Evolutionary conservation across 345 rosid species (phyloP).

Genomic region (Dimocarpus longan): DNA sequence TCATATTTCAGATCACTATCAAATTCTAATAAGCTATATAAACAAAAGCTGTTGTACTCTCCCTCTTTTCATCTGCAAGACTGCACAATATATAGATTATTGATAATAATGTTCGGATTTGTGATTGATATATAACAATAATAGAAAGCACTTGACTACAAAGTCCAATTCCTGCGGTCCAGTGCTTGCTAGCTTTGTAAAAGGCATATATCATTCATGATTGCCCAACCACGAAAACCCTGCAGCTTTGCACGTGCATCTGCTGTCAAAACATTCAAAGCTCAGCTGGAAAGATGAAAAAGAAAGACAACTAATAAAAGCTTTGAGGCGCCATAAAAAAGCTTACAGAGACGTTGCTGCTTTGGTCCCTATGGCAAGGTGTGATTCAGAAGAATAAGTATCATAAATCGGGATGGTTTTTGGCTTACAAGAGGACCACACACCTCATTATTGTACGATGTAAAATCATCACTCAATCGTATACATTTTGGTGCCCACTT

Average conservation of each 20-base stretch:
- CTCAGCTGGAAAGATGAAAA: constrained; percentile 32
- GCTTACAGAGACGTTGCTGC: constrained; percentile 13
- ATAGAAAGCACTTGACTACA: background rate
- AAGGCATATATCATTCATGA: background rate
- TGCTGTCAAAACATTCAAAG: constrained; percentile 24
- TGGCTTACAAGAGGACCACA: constrained; percentile 18
- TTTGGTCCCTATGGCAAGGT: constrained; percentile 5
- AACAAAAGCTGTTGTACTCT: too few species aligned
- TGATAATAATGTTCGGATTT: background rate
- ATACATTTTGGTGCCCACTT: background rate
- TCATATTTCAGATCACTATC: background rate
- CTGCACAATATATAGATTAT: too few species aligned
- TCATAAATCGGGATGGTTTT: background rate
- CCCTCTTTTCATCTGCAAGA: too few species aligned
- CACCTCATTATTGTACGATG: constrained; percentile 15
- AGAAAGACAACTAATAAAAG: constrained; percentile 1
- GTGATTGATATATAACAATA: background rate
- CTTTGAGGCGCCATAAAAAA: constrained; percentile 13
- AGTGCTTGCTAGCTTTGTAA: background rate
- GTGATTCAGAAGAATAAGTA: constrained; percentile 11
- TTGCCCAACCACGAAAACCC: constrained; percentile 9
- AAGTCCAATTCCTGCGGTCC: background rate
- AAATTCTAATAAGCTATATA: too few species aligned
- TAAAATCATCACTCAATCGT: background rate
- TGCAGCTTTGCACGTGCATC: constrained; percentile 24